Conservation (phyloP, 305 asterid species). For the Solanum hybrid region DNA sequence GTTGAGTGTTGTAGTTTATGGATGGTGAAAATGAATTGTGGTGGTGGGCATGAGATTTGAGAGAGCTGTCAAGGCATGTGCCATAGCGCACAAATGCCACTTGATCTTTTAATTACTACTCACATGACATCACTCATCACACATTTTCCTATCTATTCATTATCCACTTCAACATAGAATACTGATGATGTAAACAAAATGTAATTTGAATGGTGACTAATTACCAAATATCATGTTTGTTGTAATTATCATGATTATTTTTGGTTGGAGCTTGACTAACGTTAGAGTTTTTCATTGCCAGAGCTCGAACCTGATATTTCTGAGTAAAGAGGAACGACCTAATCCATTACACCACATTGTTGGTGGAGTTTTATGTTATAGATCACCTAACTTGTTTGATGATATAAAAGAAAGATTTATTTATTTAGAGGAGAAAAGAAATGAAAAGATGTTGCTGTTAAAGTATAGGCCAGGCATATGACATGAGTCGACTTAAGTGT, state of each 20-base stretch:
- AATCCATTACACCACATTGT: neutral
- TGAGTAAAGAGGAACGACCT: neutral
- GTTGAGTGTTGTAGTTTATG: neutral
- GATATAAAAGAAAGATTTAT: neutral
- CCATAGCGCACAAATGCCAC: neutral
- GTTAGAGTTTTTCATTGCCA: neutral
- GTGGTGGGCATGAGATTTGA: neutral
- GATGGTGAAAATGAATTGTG: neutral
- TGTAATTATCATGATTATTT: neutral
- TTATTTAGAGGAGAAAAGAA: neutral
- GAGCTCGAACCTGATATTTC: fast-evolving
- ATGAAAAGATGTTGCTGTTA: neutral
- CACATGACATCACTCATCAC: neutral
- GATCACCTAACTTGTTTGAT: neutral
- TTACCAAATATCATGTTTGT: neutral
- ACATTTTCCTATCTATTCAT: neutral
- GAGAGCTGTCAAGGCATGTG: slow-evolving; percentile 7
- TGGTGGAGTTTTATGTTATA: neutral
- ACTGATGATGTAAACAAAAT: neutral
- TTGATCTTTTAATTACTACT: neutral
- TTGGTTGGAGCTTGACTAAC: neutral
- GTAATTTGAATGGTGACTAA: neutral
- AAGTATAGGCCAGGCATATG: neutral
- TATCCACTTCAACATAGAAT: neutral
- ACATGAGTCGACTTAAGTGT: neutral